Conservation (phyloP, 495 filamentous ascomycete species). For the Beverwykella pulmonaria region DNA sequence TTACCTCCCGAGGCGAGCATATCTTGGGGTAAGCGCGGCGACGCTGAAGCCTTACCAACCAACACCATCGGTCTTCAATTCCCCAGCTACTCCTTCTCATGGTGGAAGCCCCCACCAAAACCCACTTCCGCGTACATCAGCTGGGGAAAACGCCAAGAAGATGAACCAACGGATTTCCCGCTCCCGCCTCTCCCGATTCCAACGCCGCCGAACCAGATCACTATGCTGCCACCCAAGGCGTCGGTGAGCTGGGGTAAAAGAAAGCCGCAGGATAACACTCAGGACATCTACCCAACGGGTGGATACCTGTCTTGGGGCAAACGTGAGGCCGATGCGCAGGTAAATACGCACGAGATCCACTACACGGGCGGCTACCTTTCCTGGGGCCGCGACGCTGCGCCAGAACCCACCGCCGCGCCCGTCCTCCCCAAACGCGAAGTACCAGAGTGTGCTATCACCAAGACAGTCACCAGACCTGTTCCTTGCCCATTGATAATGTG, state of each 20-base stretch:
- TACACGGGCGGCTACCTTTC: neutral
- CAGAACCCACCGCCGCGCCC: slow-evolving; percentile 18
- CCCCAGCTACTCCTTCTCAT: slow-evolving; percentile 2
- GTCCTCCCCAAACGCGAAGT: neutral
- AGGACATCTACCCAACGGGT: neutral
- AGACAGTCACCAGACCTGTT: slow-evolving; percentile 1
- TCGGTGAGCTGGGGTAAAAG: slow-evolving; percentile 10
- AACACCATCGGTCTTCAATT: slow-evolving; percentile 10
- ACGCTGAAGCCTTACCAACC: neutral
- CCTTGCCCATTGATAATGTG: slow-evolving; percentile 26
- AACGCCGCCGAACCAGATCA: slow-evolving; percentile 3
- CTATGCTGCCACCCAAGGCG: neutral
- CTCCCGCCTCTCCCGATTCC: slow-evolving; percentile 9
- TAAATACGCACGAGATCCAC: neutral
- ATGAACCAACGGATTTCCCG: slow-evolving; percentile 3
- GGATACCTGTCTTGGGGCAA: slow-evolving; percentile 16
- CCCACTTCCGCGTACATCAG: neutral
- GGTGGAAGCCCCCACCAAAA: slow-evolving; percentile 16
- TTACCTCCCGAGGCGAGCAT: neutral
- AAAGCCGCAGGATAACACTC: slow-evolving; percentile 8
- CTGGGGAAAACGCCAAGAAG: slow-evolving; percentile 7
- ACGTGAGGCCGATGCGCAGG: slow-evolving; percentile 22
- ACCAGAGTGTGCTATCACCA: slow-evolving; percentile 6
- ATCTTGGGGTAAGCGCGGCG: slow-evolving; percentile 10
- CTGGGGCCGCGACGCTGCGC: slow-evolving; percentile 20